Evolutionary conservation across 2,329 filamentous ascomycete genomes (phyloP), one percentile per base, ranked within the genome.

Genomic region (Fusarium veterinarium): DNA sequence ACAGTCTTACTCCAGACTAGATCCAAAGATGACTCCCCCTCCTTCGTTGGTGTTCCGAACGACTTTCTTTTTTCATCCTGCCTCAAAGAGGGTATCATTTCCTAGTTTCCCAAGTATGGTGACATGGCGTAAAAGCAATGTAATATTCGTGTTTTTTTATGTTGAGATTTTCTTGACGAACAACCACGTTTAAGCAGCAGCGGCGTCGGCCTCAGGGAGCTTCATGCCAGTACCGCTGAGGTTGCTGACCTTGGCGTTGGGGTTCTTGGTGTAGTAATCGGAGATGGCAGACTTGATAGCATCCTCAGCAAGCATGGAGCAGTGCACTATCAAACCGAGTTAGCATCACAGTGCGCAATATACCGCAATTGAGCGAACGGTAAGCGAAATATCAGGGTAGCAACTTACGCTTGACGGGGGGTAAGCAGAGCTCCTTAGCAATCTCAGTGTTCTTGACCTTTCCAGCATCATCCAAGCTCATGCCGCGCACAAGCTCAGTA

Each of bases 381-480:
- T 38, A n/a, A 33, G 11, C 10, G 49, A 31, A 23, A 44, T 38
- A 44, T 45, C 25, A n/a, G 40, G 52, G 60, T n/a, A 10, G 53
- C 31, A 40, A 90, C 91, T 83, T 85, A 95, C 93, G 84, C 86
- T 97, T 97, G 56, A 97, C 94, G 69, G 94, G 94, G 40, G 94
- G 94, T 79, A 96, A 84, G 80, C 94, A 96, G 64, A 98, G 87
- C 85, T 99, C 97, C 87, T 97, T 97, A 41, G 96, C 96, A 80
- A 99, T 99, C 84, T 99, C 95, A 7, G 95, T 97, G 85, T 99
- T 99, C 86, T 94, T 92, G 78, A 99, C 93, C 85, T 93, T 92
- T 60, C 91, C 91, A 38, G 97, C 96, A 82, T 99, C 94, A 78
- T 99, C 96, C 75, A 99, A 73, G 76, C 83, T 97, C 95, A 98